Evolutionary conservation across 2,329 filamentous ascomycete genomes (phyloP).

Genomic region (Ophiostoma triangulosporum): DNA sequence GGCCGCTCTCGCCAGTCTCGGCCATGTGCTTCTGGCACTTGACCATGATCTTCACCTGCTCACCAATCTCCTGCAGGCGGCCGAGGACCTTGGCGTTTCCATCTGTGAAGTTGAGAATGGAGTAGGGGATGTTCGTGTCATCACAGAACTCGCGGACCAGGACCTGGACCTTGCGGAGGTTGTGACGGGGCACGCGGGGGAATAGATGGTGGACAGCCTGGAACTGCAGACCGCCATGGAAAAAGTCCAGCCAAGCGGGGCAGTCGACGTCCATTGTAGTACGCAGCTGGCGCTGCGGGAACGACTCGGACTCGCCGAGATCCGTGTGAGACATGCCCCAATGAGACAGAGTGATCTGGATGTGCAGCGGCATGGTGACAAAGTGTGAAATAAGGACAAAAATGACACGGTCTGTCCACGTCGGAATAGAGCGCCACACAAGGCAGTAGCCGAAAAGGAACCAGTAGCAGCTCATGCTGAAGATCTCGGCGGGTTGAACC

Average conservation of each 20-base stretch:
- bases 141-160: slow-evolving; percentile 49
- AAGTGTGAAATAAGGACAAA: slow-evolving; percentile 54
- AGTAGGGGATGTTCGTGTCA: slow-evolving; percentile 51
- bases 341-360: slow-evolving; percentile 60
- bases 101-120: slow-evolving; percentile 45
- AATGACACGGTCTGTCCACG: slow-evolving; percentile 39
- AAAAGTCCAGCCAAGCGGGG: slow-evolving; percentile 56
- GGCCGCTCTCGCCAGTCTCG: slow-evolving; percentile 30
- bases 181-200: slow-evolving; percentile 54
- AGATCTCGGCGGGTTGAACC: slow-evolving; percentile 53
- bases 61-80: slow-evolving; percentile 41
- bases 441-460: slow-evolving; percentile 54
- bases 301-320: slow-evolving; percentile 50
- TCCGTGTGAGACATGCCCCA: slow-evolving; percentile 59
- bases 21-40: slow-evolving; percentile 42
- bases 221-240: slow-evolving; percentile 61
- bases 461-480: slow-evolving; percentile 52
- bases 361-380: slow-evolving; percentile 53
- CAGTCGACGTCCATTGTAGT: slow-evolving; percentile 66
- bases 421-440: slow-evolving; percentile 45
- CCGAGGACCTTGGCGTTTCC: slow-evolving; percentile 42
- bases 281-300: slow-evolving; percentile 54
- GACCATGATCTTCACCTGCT: slow-evolving; percentile 46
- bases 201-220: slow-evolving; percentile 60
- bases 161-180: slow-evolving; percentile 45